A percentile compares a stretch with the other conserved stretches of the same genome.
Evolutionary conservation across 371 early-diverging fungal genomes (phyloP).

Genomic region (Caulochytrium protostelioides): DNA sequence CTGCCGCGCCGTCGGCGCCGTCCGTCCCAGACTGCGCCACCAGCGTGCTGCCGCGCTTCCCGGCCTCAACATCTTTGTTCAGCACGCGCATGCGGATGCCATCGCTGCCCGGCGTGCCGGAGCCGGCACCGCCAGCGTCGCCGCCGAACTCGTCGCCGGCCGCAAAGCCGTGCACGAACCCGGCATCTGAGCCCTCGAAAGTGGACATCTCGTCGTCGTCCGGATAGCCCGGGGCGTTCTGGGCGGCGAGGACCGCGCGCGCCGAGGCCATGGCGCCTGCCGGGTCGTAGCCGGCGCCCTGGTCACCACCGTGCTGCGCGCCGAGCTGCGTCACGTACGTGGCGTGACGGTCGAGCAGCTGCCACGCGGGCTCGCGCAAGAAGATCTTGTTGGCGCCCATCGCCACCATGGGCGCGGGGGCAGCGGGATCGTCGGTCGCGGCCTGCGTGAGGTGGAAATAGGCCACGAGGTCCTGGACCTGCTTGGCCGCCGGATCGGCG

Average conservation of each 20-base stretch:
- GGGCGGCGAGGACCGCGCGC: no score
- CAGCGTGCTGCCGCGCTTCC: conserved; percentile 1
- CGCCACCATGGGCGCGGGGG: conserved; percentile 35
- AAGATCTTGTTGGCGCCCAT: conserved; percentile 47
- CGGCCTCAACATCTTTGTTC: conserved; percentile 2
- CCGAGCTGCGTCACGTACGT: conserved; percentile 5
- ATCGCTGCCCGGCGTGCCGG: neutral
- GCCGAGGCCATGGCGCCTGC: neutral
- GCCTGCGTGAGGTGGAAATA: conserved; percentile 23
- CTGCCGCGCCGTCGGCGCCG: conserved; percentile 5
- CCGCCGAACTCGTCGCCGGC: no score
- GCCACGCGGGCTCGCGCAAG: conserved; percentile 48
- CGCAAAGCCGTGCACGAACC: no score
- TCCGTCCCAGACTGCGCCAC: conserved; percentile 1
- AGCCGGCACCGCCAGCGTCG: no score
- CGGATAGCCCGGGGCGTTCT: no score
- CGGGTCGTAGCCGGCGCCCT: neutral
- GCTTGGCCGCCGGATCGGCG: conserved; percentile 1
- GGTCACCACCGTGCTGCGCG: neutral
- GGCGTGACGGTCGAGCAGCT: conserved; percentile 38
- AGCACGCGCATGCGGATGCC: conserved; percentile 1
- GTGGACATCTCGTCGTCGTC: conserved; percentile 7
- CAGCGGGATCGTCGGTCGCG: conserved; percentile 39
- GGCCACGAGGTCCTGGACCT: conserved; percentile 1
- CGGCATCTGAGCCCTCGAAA: neutral